These are phyloP conservation scores for Xylaria venustula DNA, from an alignment of 495 filamentous ascomycete species.

Conservation along the genomic window DNA sequence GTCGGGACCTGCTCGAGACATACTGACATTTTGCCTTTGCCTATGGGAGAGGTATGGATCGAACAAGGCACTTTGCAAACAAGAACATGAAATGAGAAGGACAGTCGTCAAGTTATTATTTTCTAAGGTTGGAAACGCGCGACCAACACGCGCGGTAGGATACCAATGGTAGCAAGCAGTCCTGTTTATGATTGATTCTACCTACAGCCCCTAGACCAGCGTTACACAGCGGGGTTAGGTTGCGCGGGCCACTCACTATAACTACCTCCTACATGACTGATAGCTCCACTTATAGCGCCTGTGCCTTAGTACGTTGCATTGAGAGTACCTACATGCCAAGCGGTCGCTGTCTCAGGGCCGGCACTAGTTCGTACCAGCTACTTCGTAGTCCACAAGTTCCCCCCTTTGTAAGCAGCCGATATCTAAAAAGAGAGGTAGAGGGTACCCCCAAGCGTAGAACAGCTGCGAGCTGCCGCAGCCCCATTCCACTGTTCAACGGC, in stretches of 20 bases:
- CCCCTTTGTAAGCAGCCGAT: no score
- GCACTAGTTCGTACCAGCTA: no score
- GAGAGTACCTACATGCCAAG: no score
- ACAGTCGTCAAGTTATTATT: no score
- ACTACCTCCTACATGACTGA: no score
- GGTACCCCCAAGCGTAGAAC: background rate
- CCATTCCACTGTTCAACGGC: background rate
- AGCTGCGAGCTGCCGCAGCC: background rate
- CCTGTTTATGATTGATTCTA: no score
- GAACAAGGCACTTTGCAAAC: background rate
- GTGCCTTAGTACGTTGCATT: background rate
- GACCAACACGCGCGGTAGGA: no score
- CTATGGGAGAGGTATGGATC: background rate
- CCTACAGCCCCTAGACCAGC: background rate
- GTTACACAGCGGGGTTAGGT: constrained; percentile 1
- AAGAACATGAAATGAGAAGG: background rate
- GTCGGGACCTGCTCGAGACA: constrained; percentile 32
- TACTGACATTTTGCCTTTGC: constrained; percentile 31
- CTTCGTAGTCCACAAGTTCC: no score
- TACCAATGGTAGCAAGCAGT: no score
- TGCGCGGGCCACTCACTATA: no score
- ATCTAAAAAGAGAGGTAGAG: background rate
- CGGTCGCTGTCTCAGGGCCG: no score
- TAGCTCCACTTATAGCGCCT: background rate
- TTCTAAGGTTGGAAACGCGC: background rate